Conservation (phyloP, 345 rosid genomes). For the Anacardium occidentale region DNA sequence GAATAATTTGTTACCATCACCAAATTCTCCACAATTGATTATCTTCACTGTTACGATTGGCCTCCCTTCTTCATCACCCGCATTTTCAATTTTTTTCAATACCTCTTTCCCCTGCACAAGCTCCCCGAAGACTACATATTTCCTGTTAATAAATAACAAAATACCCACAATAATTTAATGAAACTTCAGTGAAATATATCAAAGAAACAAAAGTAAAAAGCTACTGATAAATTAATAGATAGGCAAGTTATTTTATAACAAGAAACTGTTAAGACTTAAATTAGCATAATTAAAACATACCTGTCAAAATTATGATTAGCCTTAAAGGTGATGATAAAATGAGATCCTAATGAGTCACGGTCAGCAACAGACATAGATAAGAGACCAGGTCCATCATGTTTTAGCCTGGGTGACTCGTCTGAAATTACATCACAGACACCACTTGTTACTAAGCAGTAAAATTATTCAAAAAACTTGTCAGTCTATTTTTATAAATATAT, state of each 20-base stretch:
- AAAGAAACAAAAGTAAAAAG: not conserved
- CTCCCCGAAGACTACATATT: constrained; percentile 81
- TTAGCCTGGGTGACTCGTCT: constrained; percentile 83
- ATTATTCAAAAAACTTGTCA: not conserved
- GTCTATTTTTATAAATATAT: not conserved
- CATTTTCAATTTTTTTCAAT: constrained; percentile 75
- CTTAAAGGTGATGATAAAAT: constrained; percentile 75
- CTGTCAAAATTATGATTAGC: constrained; percentile 81
- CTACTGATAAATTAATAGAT: not conserved
- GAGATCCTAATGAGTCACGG: constrained; percentile 86
- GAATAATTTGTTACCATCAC: constrained; percentile 42
- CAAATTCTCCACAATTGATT: constrained; percentile 76
- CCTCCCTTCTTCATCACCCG: constrained; percentile 76
- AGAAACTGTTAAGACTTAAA: not conserved
- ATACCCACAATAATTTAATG: not conserved
- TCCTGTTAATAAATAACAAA: constrained; percentile 41
- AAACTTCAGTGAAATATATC: not conserved
- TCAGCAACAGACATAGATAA: constrained; percentile 76
- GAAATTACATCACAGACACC: constrained; percentile 29
- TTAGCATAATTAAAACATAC: constrained; percentile 27
- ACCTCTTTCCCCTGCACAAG: constrained; percentile 79
- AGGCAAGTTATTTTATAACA: constrained; percentile 5
- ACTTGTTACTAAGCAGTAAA: constrained; percentile 14
- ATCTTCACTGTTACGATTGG: constrained; percentile 87
- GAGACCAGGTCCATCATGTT: constrained; percentile 83